Conservation (phyloP, 2,329 filamentous ascomycete genomes). For the Stemphylium vesicarium region DNA sequence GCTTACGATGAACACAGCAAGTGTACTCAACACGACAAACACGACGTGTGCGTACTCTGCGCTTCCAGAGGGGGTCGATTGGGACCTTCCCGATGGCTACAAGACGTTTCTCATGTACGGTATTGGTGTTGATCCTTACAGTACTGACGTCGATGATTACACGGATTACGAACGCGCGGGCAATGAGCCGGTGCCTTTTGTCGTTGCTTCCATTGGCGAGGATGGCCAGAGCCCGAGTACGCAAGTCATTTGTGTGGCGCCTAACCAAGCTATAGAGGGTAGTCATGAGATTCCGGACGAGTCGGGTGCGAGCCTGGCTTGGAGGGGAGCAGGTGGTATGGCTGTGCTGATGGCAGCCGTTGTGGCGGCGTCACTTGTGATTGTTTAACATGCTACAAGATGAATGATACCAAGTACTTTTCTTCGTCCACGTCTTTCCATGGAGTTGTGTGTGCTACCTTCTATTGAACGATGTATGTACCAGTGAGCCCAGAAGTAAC, state of each 20-base stretch:
- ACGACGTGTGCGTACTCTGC: neutral
- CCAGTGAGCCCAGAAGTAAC: too few species aligned
- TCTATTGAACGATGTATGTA: too few species aligned
- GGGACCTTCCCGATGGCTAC: neutral
- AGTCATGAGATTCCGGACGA: neutral
- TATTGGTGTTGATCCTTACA: neutral
- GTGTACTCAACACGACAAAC: neutral
- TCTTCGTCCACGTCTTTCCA: too few species aligned
- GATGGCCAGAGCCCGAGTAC: neutral
- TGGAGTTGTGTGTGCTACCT: too few species aligned
- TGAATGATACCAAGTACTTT: too few species aligned
- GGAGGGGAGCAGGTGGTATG: neutral
- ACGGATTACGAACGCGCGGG: neutral
- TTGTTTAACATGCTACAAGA: neutral
- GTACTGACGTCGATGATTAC: neutral
- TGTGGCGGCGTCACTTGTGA: neutral
- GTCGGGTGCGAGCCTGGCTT: neutral
- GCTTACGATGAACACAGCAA: neutral
- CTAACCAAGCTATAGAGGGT: neutral
- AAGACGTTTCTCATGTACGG: neutral
- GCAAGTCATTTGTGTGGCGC: neutral
- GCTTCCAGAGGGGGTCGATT: neutral
- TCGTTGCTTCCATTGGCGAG: neutral
- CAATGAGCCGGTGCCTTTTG: neutral
- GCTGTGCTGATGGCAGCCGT: neutral